Evolutionary conservation across 192 early-diverging fungal genomes (phyloP).

Genomic region (Glomus cerebriforme): DNA sequence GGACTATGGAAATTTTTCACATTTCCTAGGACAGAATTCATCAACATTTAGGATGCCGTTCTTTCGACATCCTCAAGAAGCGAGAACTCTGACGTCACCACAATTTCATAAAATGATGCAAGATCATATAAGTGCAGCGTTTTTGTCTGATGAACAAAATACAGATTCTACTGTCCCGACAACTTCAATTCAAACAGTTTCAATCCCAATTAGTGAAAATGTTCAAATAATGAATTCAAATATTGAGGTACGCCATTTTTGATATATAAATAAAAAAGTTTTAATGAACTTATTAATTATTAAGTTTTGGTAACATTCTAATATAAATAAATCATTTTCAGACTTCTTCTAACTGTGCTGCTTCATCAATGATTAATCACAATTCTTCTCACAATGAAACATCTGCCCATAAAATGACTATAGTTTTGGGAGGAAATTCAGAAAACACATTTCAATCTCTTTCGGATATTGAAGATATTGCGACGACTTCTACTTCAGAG

Average conservation of each 20-base stretch:
- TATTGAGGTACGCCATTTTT: neutral
- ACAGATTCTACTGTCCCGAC: neutral
- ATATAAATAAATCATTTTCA: neutral
- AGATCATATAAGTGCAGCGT: neutral
- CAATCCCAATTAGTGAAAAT: neutral
- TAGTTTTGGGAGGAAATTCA: neutral
- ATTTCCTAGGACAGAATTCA: neutral
- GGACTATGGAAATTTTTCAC: constrained; percentile 16
- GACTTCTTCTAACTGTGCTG: neutral
- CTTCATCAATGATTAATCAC: neutral
- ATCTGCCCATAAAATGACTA: neutral
- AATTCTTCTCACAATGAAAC: neutral
- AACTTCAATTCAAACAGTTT: neutral
- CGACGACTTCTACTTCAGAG: neutral
- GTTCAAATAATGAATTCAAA: neutral
- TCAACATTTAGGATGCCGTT: neutral
- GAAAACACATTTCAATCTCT: neutral
- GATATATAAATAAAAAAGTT: neutral
- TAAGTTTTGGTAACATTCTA: neutral
- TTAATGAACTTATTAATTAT: neutral
- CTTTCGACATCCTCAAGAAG: neutral
- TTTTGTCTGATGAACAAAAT: neutral
- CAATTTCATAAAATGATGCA: neutral
- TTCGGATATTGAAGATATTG: neutral
- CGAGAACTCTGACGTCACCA: neutral